phyloP scores from a whole-genome alignment of 257 asterid genomes.

The Primulina eburnea region DNA sequence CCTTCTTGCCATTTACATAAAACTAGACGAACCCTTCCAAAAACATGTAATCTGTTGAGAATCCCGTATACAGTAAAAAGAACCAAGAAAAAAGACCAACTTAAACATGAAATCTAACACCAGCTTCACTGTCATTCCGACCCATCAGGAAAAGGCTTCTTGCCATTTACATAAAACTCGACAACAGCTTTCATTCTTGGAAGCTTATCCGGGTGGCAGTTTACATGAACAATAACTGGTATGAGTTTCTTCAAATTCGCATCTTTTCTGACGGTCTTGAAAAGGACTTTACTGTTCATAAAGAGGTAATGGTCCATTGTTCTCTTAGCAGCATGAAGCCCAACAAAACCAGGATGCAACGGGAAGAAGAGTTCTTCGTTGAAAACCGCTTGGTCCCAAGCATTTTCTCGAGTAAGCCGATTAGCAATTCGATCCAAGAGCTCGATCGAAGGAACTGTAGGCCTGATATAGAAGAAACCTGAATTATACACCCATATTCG shows the following conservation, averaged over 20 bases:
- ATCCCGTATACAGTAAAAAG: neutral
- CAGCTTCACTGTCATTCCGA: conserved; percentile 35
- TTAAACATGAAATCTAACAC: neutral
- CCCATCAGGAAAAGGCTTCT: conserved; percentile 71
- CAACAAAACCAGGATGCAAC: conserved; percentile 71
- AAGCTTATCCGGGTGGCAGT: conserved; percentile 76
- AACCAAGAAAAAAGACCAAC: conserved; percentile 3
- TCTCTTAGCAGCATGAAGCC: conserved; percentile 75
- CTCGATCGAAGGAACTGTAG: conserved; percentile 77
- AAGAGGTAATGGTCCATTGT: conserved; percentile 71
- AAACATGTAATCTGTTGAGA: neutral
- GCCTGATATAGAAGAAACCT: conserved; percentile 78
- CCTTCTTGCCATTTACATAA: conserved; percentile 65
- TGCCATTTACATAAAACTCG: conserved; percentile 69
- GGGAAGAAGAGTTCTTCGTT: conserved; percentile 79
- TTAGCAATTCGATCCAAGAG: conserved; percentile 72
- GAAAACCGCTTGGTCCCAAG: conserved; percentile 90
- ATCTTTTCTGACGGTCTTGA: conserved; percentile 69
- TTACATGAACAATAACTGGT: conserved; percentile 77
- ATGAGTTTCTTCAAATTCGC: conserved; percentile 50
- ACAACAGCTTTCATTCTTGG: conserved; percentile 75
- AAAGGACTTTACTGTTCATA: conserved; percentile 84
- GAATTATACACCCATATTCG: conserved; percentile 88
- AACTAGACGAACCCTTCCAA: conserved; percentile 55
- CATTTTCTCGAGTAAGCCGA: conserved; percentile 46